These are phyloP conservation scores for Candida anutae DNA, from an alignment of 1,139 yeast species.

Conservation along the genomic window DNA sequence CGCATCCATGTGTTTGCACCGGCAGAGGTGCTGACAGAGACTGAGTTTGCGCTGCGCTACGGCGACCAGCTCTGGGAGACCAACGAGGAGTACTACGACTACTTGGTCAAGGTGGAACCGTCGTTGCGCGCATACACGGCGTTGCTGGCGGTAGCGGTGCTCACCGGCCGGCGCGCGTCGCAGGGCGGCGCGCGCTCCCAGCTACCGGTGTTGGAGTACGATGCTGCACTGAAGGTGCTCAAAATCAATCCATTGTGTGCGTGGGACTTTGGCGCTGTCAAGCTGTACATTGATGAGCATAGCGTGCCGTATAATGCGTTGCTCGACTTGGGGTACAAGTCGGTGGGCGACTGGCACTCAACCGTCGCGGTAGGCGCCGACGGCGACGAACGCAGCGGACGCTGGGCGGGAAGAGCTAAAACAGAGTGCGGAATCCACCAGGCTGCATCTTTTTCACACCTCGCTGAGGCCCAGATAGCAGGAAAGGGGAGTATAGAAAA, in stretches of 20 bases:
- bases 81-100: conserved; percentile 79
- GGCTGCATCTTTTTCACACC: conserved; percentile 27
- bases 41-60: conserved; percentile 57
- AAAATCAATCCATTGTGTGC: conserved; percentile 86
- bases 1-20: conserved; percentile 63
- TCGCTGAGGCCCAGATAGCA: no score
- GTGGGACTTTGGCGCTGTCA: conserved; percentile 75
- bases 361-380: conserved; percentile 86
- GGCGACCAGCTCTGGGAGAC: conserved; percentile 82
- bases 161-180: conserved; percentile 85
- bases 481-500: no score
- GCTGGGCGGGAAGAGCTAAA: conserved; percentile 91
- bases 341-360: conserved; percentile 94
- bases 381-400: conserved; percentile 91
- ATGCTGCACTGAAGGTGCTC: conserved; percentile 57
- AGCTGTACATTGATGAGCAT: conserved; percentile 57
- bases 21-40: conserved; percentile 41
- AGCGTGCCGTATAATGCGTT: conserved; percentile 81
- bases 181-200: conserved; percentile 82
- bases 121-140: conserved; percentile 76
- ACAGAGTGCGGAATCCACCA: conserved; percentile 96
- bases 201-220: conserved; percentile 73
- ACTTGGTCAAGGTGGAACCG: conserved; percentile 87
- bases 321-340: conserved; percentile 79
- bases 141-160: conserved; percentile 66